Evolutionary conservation across 192 early-diverging fungal genomes (phyloP).

Genomic region (Linnemannia schmuckeri): DNA sequence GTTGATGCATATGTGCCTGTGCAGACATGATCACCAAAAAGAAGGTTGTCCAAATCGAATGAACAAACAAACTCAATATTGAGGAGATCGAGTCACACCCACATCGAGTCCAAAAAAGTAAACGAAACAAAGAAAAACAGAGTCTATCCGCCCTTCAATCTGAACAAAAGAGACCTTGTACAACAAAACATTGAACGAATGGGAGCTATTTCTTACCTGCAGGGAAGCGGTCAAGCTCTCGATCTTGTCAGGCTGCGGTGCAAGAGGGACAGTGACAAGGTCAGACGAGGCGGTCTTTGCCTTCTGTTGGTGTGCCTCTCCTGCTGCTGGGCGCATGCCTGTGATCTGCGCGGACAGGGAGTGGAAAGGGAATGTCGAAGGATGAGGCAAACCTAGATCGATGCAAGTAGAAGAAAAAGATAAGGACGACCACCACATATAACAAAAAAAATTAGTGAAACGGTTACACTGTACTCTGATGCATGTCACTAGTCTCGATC

Average conservation of each 20-base stretch:
- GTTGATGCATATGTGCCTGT: background rate
- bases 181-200: too few relatives aligned
- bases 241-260: slow-evolving; percentile 31
- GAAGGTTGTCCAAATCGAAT: background rate
- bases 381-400: slow-evolving; percentile 69
- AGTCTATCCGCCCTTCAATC: background rate
- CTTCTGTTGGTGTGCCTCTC: slow-evolving; percentile 4
- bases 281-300: slow-evolving; percentile 16
- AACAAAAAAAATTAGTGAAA: background rate
- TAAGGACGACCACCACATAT: background rate
- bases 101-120: slow-evolving; percentile 4
- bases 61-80: background rate
- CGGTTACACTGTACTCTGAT: background rate
- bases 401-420: background rate
- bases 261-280: slow-evolving; percentile 63
- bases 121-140: background rate
- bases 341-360: slow-evolving; percentile 58
- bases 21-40: background rate
- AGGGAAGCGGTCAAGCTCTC: slow-evolving; percentile 42
- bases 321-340: slow-evolving; percentile 38
- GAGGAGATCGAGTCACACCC: background rate
- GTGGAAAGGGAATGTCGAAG: slow-evolving; percentile 71
- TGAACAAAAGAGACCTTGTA: background rate
- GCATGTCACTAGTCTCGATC: background rate
- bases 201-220: slow-evolving; percentile 34